Evolutionary conservation across 2,329 filamentous ascomycete genomes (phyloP).

Genomic region (Chaetomiaceae sp.): DNA sequence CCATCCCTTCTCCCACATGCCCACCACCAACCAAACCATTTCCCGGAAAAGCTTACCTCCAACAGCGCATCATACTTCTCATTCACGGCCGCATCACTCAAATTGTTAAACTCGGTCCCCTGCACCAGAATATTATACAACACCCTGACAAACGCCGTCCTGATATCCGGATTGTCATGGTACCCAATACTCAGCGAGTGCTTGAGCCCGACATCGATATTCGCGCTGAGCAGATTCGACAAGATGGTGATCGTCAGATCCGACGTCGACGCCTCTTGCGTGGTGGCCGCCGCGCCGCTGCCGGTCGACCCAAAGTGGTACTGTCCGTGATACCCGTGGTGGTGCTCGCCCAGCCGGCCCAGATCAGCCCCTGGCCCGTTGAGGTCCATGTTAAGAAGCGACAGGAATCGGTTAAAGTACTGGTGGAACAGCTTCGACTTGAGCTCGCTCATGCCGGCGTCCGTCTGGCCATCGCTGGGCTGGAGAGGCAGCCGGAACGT

Average conservation of each 20-base stretch:
- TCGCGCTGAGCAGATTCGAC: slow-evolving; percentile 65
- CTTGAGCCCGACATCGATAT: slow-evolving; percentile 67
- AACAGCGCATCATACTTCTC: slow-evolving; percentile 66
- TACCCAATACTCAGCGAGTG: slow-evolving; percentile 67
- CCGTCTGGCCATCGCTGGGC: slow-evolving; percentile 59
- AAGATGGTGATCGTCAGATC: slow-evolving; percentile 64
- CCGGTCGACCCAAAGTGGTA: slow-evolving; percentile 27
- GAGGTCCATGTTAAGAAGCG: slow-evolving; percentile 57
- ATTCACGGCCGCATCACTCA: slow-evolving; percentile 62
- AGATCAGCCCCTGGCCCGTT: slow-evolving; percentile 35
- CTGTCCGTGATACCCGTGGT: slow-evolving; percentile 10
- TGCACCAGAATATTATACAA: slow-evolving; percentile 68
- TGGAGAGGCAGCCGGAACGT: slow-evolving; percentile 64
- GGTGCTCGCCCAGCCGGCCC: slow-evolving; percentile 28
- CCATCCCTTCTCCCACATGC: neutral
- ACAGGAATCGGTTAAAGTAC: slow-evolving; percentile 67
- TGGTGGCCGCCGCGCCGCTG: slow-evolving; percentile 44
- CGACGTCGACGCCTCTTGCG: slow-evolving; percentile 52
- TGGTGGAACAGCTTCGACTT: slow-evolving; percentile 69
- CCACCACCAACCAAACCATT: neutral
- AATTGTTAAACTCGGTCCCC: slow-evolving; percentile 65
- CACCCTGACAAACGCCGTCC: slow-evolving; percentile 66
- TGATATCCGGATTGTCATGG: slow-evolving; percentile 64
- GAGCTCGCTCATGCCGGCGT: slow-evolving; percentile 62
- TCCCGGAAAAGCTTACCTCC: slow-evolving; percentile 38